A percentile compares a stretch with the other conserved stretches of the same genome.
These are phyloP conservation scores for Adansonia madagascariensis DNA, from an alignment of 441 rosid species.

Conservation along the genomic window DNA sequence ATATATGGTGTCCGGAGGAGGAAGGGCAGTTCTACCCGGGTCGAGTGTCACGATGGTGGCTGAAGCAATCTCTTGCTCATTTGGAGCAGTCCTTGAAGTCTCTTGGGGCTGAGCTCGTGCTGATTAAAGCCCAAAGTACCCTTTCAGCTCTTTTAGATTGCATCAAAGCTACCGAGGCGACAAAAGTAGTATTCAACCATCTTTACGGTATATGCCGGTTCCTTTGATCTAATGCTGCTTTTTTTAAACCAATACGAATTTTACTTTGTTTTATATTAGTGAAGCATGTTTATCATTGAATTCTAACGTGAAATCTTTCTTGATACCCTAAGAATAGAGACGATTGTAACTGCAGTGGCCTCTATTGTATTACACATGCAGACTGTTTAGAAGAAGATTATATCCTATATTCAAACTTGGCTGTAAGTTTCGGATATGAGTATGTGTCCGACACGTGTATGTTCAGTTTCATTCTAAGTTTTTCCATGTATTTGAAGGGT, in stretches of 20 bases:
- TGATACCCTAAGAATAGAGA: background rate
- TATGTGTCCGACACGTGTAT: too few relatives aligned
- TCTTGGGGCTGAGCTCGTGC: constrained; percentile 72
- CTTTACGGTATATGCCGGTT: constrained; percentile 64
- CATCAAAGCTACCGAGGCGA: constrained; percentile 58
- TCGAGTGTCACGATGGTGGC: constrained; percentile 97
- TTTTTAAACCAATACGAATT: background rate
- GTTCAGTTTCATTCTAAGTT: too few relatives aligned
- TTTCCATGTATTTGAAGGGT: too few relatives aligned
- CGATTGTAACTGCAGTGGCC: background rate
- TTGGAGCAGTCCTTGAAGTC: constrained; percentile 68
- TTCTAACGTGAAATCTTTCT: background rate
- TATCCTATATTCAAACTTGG: too few relatives aligned
- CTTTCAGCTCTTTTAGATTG: constrained; percentile 72
- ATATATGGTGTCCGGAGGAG: constrained; percentile 89
- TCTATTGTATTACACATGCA: constrained; percentile 10
- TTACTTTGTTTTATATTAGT: constrained; percentile 12
- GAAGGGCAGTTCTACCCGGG: constrained; percentile 88
- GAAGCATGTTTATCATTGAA: constrained; percentile 8
- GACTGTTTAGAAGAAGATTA: too few relatives aligned
- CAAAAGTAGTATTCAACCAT: constrained; percentile 85
- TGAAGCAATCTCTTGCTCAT: constrained; percentile 79
- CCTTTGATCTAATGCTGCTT: constrained; percentile 12
- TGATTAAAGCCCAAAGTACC: constrained; percentile 68
- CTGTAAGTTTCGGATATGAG: too few relatives aligned